These are phyloP conservation scores for Adansonia grandidieri DNA, from an alignment of 441 rosid genomes.

Conservation along the genomic window DNA sequence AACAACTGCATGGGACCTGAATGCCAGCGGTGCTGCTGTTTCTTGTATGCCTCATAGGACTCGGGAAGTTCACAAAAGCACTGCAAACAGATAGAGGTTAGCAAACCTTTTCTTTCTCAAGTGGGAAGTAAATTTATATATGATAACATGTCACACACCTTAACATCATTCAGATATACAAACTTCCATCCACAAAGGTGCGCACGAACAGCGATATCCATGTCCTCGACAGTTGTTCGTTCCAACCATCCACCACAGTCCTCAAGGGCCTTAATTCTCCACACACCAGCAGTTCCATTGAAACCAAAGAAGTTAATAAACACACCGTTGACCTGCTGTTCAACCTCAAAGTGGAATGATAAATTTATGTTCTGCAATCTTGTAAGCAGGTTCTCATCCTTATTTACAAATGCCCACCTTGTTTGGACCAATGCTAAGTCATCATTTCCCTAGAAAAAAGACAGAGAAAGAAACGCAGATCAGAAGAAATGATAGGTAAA, in stretches of 20 bases:
- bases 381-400: slow-evolving; percentile 92
- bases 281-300: slow-evolving; percentile 94
- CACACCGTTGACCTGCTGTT: slow-evolving; percentile 88
- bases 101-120: slow-evolving; percentile 15
- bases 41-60: slow-evolving; percentile 93
- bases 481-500: neutral
- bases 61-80: slow-evolving; percentile 98
- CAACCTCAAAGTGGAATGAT: slow-evolving; percentile 93
- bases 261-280: slow-evolving; percentile 92
- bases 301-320: slow-evolving; percentile 90
- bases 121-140: neutral
- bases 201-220: slow-evolving; percentile 92
- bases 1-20: slow-evolving; percentile 98
- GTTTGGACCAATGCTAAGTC: slow-evolving; percentile 85
- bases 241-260: slow-evolving; percentile 96
- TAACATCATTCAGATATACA: slow-evolving; percentile 78
- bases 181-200: slow-evolving; percentile 96
- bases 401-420: slow-evolving; percentile 94
- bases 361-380: slow-evolving; percentile 88
- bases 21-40: slow-evolving; percentile 98
- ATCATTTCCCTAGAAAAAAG: slow-evolving; percentile 59
- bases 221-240: slow-evolving; percentile 89
- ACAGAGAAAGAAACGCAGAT: neutral
- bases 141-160: slow-evolving; percentile 49
- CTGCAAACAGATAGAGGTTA: slow-evolving; percentile 42